Base-by-base conservation (phyloP, 2,329 filamentous ascomycete genomes). In the Zymoseptoria crescenta region DNA sequence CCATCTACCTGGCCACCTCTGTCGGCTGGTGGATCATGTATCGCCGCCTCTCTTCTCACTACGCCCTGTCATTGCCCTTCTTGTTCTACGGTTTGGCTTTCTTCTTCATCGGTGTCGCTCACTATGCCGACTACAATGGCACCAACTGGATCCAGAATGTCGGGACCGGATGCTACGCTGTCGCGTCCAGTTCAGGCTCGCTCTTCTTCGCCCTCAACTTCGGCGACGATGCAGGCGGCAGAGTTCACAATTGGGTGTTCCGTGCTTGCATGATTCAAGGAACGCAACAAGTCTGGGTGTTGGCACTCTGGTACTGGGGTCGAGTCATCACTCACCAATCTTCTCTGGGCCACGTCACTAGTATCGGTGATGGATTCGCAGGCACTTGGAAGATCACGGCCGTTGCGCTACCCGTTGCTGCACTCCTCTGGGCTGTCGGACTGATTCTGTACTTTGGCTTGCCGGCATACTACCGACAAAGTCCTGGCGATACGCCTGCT, bases 281-380 rank as follows among this genome's bases (percentile, higher is more conserved):
- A 49, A 83, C 82, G 6, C 84, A 86, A 64, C 84, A 87, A 67
- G 75, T 84, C 61, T 87, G 86, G 69, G 78, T 85, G 53, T 79
- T 83, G n/a, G 81, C 79, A 7, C 77, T 87, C 8, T 87, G 83
- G 83, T 86, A 82, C 71, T 87, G 85, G 84, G 84, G 84, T 27
- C 77, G 77, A 5, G 75, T 79, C 55, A 73, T 84, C 49, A 77
- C 79, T n/a, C 49, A 51, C 20, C 71, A 75, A 0, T 76, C 74
- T 4, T 67, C 74, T 13, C 73, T 74, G 2, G 69, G 74, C 16
- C 74, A 73, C 30, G 77, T 77, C 8, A 68, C 76, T 53, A 66
- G 73, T 1, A 35, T 50, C 16, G 56, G 57, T 24, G 35, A 54
- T 10, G 41, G 21, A 9, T 48, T 65, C 27, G 51, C 61, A 28